phyloP scores from a whole-genome alignment of 2,329 filamentous ascomycete species.

The Diaporthe nobilis region DNA sequence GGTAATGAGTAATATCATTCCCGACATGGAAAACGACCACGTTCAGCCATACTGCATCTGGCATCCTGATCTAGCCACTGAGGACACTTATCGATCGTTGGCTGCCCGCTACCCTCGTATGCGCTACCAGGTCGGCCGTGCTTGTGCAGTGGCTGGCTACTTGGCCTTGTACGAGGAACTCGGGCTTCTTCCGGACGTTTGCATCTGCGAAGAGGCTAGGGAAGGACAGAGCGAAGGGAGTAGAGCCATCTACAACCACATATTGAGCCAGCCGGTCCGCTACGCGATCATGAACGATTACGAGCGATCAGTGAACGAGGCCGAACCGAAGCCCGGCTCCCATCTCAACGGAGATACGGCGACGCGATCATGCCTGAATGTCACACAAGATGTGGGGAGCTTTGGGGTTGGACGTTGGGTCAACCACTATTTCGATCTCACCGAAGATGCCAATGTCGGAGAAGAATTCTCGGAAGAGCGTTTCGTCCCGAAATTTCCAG shows the following conservation, averaged over 20 bases:
- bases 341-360: constrained; percentile 3
- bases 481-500: not conserved
- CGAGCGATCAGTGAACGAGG: not conserved
- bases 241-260: not conserved
- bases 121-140: constrained; percentile 53
- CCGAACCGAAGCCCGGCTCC: not conserved
- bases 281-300: constrained; percentile 17
- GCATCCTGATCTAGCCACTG: constrained; percentile 33
- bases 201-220: constrained; percentile 13
- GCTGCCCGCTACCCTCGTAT: constrained; percentile 50
- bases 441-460: constrained; percentile 3
- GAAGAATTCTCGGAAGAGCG: not conserved
- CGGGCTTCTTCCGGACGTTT: not conserved
- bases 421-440: not conserved
- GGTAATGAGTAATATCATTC: constrained; percentile 3
- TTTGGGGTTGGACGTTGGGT: not conserved
- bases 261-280: not conserved
- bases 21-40: not conserved
- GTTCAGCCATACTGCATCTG: constrained; percentile 21
- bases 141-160: constrained; percentile 56
- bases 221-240: not conserved
- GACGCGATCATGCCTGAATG: not conserved
- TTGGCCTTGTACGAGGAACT: constrained; percentile 47
- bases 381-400: not conserved
- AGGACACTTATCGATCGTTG: constrained; percentile 53